phyloP scores from a whole-genome alignment of 2,329 filamentous ascomycete species.

The Albophoma yamanashiensis region DNA sequence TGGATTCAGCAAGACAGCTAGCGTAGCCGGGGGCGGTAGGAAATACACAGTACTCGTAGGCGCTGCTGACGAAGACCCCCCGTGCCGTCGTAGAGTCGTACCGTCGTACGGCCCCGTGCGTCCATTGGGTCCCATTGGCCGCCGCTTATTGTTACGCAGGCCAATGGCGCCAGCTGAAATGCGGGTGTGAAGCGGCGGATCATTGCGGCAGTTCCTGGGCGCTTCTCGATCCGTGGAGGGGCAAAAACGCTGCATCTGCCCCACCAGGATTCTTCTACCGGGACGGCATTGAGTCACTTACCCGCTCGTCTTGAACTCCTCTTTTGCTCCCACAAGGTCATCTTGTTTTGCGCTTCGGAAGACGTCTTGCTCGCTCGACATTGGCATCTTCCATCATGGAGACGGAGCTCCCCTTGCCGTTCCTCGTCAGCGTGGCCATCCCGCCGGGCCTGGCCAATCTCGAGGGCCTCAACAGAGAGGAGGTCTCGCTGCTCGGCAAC shows the following conservation, averaged over 20 bases:
- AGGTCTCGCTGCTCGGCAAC: constrained; percentile 48
- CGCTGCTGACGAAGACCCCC: no score
- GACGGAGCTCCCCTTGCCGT: constrained; percentile 52
- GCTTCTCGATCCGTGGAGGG: constrained; percentile 1
- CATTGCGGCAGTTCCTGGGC: background rate
- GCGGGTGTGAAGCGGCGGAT: background rate
- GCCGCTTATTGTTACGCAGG: background rate
- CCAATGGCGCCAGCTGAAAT: background rate
- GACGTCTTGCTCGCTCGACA: background rate
- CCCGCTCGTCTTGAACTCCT: background rate
- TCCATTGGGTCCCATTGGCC: background rate
- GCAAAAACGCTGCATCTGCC: constrained; percentile 3
- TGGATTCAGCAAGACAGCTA: no score
- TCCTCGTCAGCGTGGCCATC: constrained; percentile 47
- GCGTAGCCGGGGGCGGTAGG: no score
- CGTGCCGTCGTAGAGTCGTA: no score
- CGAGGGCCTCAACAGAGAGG: constrained; percentile 43
- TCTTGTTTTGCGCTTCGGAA: background rate
- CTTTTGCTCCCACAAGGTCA: background rate
- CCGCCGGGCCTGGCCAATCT: constrained; percentile 35
- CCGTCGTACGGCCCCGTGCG: no score
- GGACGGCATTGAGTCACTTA: constrained; percentile 5
- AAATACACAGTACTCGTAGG: no score
- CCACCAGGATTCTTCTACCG: constrained; percentile 7
- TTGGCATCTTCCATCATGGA: constrained; percentile 36